Percentiles rank a stretch among this genome's conserved stretches.
These are phyloP conservation scores for Pholiota conissans DNA, from an alignment of 768 basidiomycete species.

Conservation along the genomic window DNA sequence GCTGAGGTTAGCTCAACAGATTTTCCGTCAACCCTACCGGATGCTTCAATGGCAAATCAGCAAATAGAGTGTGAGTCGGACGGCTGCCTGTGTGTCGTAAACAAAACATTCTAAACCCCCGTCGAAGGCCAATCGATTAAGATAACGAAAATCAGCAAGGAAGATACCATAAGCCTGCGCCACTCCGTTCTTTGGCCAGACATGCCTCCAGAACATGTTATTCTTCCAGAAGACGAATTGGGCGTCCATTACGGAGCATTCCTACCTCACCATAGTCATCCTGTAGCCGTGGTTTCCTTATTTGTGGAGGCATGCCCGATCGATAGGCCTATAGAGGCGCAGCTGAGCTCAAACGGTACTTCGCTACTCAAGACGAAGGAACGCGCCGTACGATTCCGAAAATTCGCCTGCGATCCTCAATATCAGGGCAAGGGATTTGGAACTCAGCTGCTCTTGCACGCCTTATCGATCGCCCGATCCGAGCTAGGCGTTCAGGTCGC, in stretches of 20 bases:
- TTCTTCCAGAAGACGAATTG: conserved; percentile 49
- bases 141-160: conserved; percentile 13
- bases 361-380: conserved; percentile 9
- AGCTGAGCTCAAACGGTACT: conserved; percentile 1
- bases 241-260: conserved; percentile 62
- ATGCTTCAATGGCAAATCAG: too few species aligned
- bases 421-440: conserved; percentile 57
- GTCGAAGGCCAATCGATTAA: background rate
- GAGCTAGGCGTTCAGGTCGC: conserved; percentile 40
- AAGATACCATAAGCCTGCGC: conserved; percentile 47
- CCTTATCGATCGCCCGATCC: conserved; percentile 36
- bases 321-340: conserved; percentile 18
- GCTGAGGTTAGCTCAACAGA: too few species aligned
- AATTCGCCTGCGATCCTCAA: conserved; percentile 57
- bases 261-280: conserved; percentile 30
- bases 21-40: too few species aligned
- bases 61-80: too few species aligned
- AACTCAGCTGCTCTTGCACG: conserved; percentile 43
- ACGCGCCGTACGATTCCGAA: conserved; percentile 48
- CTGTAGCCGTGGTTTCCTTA: conserved; percentile 57
- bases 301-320: conserved; percentile 46
- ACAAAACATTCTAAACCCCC: too few species aligned
- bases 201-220: conserved; percentile 46
- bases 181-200: conserved; percentile 61
- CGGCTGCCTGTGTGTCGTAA: too few species aligned